Evolutionary conservation across 441 rosid species (phyloP), one percentile per base, ranked within the genome.

Genomic region (Populus hybrid): DNA sequence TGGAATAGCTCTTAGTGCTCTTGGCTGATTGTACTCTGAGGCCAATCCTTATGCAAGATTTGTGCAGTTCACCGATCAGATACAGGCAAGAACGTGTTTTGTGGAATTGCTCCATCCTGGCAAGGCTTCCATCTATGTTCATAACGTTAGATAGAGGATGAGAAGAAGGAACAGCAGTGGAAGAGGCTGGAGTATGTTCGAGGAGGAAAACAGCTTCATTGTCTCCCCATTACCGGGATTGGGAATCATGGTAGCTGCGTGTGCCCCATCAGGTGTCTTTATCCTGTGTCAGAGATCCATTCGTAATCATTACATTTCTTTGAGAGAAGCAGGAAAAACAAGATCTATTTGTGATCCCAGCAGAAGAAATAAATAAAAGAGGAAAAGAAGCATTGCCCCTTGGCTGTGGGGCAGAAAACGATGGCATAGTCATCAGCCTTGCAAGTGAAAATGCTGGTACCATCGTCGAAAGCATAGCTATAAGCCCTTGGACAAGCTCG

Each of bases 391-490:
- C 50, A 81, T 40, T 46, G 14, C 57, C 57, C 57, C 1, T 46
- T 46, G 57, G 20, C 20, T 4, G 57, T 14, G 57, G 57, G 57
- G 23, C 81, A 82, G 70, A 75, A 82, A 18, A 35, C 24, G 61
- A 82, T 73, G 38, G 26, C 23, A 21, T 82, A 82, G 50, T 75
- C 73, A 10, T 67, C 66, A 24, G 86, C 82, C 0, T 88, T 83
- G 76, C 93, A 92, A 54, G 97, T 95, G 1, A 89, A 84, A 30
- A 87, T 83, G 77, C 99, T 95, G 7, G 97, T 85, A 2, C 92
- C 88, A 81, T 93, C 98, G 34, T 95, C 98, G 40, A 81, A 92
- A 0, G 99, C 99, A 61, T 92, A 93, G 32, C 92, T 90, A 71
- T 93, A 93, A 8, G 97, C 95, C 70, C 77, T 90, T 0, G 97